Evolutionary conservation across 306 rosid species (phyloP).

Genomic region (Quercus suber): DNA sequence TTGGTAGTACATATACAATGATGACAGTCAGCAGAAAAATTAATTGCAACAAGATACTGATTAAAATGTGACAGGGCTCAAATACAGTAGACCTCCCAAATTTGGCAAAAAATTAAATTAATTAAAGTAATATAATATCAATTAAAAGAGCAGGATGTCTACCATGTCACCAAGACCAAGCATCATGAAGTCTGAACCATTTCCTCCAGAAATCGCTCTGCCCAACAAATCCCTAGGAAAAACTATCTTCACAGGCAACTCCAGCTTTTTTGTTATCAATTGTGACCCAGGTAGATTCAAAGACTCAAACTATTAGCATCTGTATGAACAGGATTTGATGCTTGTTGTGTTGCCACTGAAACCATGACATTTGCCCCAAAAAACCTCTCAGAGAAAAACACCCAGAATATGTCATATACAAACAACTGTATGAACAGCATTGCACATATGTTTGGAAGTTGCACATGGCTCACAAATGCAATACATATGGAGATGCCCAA

Average conservation of each 20-base stretch:
- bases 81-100: constrained; percentile 5
- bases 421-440: constrained; percentile 81
- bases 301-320: constrained; percentile 94
- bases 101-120: not conserved
- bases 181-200: constrained; percentile 90
- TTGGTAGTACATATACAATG: not conserved
- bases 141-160: constrained; percentile 26
- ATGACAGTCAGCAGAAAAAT: constrained; percentile 6
- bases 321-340: constrained; percentile 91
- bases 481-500: constrained; percentile 92
- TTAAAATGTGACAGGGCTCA: constrained; percentile 7
- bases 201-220: constrained; percentile 70
- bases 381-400: constrained; percentile 93
- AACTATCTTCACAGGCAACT: constrained; percentile 95
- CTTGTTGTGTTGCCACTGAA: constrained; percentile 96
- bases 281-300: constrained; percentile 94
- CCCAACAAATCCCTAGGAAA: constrained; percentile 91
- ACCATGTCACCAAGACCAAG: constrained; percentile 99
- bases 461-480: constrained; percentile 97
- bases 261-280: constrained; percentile 86
- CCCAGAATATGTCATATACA: constrained; percentile 95
- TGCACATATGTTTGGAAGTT: constrained; percentile 95
- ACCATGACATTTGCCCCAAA: constrained; percentile 98
- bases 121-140: not conserved
- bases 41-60: constrained; percentile 9